Conservation (phyloP, 495 filamentous ascomycete species). For the Peziza echinospora region DNA sequence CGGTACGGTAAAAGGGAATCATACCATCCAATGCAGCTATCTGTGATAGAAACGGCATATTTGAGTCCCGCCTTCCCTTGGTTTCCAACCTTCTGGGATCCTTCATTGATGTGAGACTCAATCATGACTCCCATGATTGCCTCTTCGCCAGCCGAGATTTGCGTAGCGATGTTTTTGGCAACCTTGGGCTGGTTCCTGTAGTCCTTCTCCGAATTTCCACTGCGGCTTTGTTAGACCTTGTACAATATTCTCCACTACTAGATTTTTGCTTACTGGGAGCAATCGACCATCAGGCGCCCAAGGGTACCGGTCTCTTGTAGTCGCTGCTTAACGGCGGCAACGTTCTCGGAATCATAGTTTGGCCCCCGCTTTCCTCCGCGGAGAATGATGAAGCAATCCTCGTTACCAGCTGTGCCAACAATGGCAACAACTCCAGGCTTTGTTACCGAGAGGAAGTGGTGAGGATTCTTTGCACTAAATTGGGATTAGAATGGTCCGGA, state of each 20-base stretch:
- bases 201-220: conserved; percentile 80
- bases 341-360: conserved; percentile 77
- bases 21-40: conserved; percentile 79
- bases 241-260: too few species aligned
- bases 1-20: not conserved
- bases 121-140: conserved; percentile 98
- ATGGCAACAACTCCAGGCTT: conserved; percentile 95
- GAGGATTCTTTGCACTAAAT: conserved; percentile 49
- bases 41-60: conserved; percentile 92
- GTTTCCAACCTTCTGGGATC: conserved; percentile 73
- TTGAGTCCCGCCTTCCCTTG: conserved; percentile 78
- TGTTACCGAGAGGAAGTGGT: conserved; percentile 96
- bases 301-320: conserved; percentile 42
- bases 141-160: conserved; percentile 63
- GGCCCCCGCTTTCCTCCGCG: conserved; percentile 82
- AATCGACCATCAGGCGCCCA: conserved; percentile 87
- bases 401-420: conserved; percentile 85
- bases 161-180: conserved; percentile 56
- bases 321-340: conserved; percentile 49
- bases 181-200: conserved; percentile 97
- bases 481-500: too few species aligned
- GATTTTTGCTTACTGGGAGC: conserved; percentile 71
- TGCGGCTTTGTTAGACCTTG: too few species aligned
- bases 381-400: conserved; percentile 95
- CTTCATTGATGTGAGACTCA: conserved; percentile 90